Percentiles rank a stretch among this genome's conserved stretches.
Conservation (phyloP, 202 grass and related monocot genomes). For the Zizania palustris region DNA sequence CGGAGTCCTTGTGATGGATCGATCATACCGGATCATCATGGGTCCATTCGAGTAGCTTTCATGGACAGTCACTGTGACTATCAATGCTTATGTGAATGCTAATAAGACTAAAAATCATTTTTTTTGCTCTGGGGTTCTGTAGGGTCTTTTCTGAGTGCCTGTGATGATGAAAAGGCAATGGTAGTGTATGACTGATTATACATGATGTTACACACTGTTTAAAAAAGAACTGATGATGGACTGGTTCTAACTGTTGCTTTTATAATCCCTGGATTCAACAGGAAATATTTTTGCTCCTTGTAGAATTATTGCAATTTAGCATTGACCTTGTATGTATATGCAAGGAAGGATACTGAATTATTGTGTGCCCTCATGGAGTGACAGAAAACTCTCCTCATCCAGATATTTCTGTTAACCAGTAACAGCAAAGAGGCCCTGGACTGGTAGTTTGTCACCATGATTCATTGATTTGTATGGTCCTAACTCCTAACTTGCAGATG, state of each 20-base stretch:
- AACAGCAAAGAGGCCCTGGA: background rate
- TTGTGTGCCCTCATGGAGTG: too few species aligned
- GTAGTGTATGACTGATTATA: conserved; percentile 13
- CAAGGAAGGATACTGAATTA: too few species aligned
- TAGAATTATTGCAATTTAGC: too few species aligned
- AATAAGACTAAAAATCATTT: conserved; percentile 7
- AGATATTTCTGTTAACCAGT: background rate
- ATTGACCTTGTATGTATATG: too few species aligned
- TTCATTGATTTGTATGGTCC: too few species aligned
- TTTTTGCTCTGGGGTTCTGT: conserved; percentile 15
- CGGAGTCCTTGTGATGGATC: background rate
- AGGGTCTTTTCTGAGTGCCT: conserved; percentile 20
- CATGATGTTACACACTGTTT: background rate
- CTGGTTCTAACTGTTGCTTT: background rate
- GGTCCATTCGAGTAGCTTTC: background rate
- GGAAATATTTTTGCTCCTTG: background rate
- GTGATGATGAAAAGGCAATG: conserved; percentile 30
- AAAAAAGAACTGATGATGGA: background rate
- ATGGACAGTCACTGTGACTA: conserved; percentile 18
- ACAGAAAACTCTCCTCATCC: too few species aligned
- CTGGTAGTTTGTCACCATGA: background rate
- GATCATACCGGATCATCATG: background rate
- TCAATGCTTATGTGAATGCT: background rate
- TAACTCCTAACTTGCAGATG: too few species aligned
- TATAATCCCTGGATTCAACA: background rate